Evolutionary conservation across 768 basidiomycete species (phyloP).

Genomic region (Russula abietina): DNA sequence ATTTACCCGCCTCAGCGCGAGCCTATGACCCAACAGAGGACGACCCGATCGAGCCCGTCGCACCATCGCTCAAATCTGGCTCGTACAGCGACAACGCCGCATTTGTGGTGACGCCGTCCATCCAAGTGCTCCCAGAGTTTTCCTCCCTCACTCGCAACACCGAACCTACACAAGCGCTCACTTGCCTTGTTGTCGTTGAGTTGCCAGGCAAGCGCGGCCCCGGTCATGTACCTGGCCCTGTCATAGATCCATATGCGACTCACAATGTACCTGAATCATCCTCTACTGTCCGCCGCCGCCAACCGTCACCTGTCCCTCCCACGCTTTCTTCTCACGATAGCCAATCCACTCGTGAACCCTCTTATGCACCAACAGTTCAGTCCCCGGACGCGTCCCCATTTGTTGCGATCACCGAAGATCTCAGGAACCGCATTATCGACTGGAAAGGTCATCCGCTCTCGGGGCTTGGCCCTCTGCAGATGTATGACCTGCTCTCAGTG

Average conservation of each 20-base stretch:
- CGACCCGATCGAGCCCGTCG: conserved; percentile 67
- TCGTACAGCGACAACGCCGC: conserved; percentile 37
- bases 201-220: conserved; percentile 68
- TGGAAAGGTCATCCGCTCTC: conserved; percentile 95
- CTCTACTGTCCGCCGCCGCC: conserved; percentile 28
- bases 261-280: conserved; percentile 16
- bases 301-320: conserved; percentile 32
- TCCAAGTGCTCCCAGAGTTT: conserved; percentile 92
- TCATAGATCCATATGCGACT: conserved; percentile 42
- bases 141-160: conserved; percentile 66
- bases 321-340: conserved; percentile 16
- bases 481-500: conserved; percentile 88
- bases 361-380: conserved; percentile 1
- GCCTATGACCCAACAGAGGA: conserved; percentile 69
- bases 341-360: conserved; percentile 11
- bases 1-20: conserved; percentile 10
- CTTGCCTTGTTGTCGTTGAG: conserved; percentile 91
- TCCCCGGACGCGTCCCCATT: conserved; percentile 65
- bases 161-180: conserved; percentile 74
- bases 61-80: conserved; percentile 42
- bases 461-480: conserved; percentile 80
- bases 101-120: conserved; percentile 86
- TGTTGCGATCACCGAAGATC: conserved; percentile 77
- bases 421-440: conserved; percentile 85
- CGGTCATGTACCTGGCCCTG: conserved; percentile 26